Conservation (phyloP, 1,284 basidiomycete genomes). For the Rhodotorula mucilaginosa region DNA sequence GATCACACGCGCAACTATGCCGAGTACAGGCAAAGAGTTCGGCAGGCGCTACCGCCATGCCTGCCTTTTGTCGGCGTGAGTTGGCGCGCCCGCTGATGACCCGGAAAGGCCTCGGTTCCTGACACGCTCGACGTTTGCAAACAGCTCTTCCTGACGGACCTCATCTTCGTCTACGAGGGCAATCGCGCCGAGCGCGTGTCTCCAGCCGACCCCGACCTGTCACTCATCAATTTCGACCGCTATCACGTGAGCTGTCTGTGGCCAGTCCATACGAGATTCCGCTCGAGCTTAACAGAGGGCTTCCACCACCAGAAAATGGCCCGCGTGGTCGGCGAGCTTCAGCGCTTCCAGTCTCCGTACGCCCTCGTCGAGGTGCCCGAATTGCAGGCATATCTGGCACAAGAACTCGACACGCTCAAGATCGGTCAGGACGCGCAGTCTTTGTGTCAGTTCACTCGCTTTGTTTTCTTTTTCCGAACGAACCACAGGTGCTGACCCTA, state of each 20-base stretch:
- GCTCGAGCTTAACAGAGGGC: background rate
- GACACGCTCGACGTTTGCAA: no score
- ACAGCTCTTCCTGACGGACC: constrained; percentile 55
- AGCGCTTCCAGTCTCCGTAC: constrained; percentile 85
- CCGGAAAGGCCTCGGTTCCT: background rate
- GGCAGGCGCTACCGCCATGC: constrained; percentile 75
- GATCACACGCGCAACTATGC: constrained; percentile 89
- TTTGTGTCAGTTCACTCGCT: constrained; percentile 11
- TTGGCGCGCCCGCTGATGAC: background rate
- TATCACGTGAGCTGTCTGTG: constrained; percentile 61
- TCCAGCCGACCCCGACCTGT: constrained; percentile 65
- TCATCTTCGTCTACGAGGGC: constrained; percentile 85
- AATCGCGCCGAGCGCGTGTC: constrained; percentile 84
- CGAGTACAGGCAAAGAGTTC: constrained; percentile 69
- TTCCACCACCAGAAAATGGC: constrained; percentile 64
- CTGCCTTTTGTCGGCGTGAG: constrained; percentile 84
- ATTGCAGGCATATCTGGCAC: constrained; percentile 68
- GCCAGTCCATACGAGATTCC: background rate
- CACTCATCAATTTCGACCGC: constrained; percentile 85
- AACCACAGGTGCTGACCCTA: background rate
- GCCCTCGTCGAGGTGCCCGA: constrained; percentile 77
- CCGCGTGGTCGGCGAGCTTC: constrained; percentile 83
- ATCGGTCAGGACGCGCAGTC: constrained; percentile 36
- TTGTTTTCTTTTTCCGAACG: no score
- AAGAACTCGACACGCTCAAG: constrained; percentile 31